Conservation (phyloP, 805 yeast species). For the Candida krabiensis region DNA sequence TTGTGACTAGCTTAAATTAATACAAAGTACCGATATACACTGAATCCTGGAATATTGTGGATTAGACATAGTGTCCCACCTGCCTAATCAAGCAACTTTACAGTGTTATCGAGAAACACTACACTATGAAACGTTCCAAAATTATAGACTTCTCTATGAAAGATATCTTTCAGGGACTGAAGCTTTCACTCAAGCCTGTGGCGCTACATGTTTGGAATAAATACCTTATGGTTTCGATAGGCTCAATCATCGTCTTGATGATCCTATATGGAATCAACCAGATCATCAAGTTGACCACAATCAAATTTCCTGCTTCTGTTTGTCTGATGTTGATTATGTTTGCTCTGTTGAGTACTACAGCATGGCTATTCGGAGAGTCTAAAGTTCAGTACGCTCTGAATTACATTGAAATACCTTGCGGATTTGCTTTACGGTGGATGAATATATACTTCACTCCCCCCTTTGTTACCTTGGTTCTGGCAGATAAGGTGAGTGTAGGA, state of each 20-base stretch:
- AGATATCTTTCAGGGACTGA: slow-evolving; percentile 2
- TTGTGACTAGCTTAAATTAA: no score
- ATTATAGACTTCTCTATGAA: neutral
- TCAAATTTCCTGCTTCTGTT: slow-evolving; percentile 70
- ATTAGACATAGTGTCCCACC: no score
- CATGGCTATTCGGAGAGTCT: slow-evolving; percentile 37
- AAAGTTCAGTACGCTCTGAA: slow-evolving; percentile 26
- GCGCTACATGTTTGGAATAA: slow-evolving; percentile 39
- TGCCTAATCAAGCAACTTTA: slow-evolving; percentile 5
- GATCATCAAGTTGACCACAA: slow-evolving; percentile 43
- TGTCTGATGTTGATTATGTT: slow-evolving; percentile 65
- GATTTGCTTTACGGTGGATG: slow-evolving; percentile 74
- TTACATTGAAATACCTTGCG: slow-evolving; percentile 58
- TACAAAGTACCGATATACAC: no score
- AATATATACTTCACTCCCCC: slow-evolving; percentile 78
- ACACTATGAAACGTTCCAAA: neutral
- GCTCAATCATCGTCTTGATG: slow-evolving; percentile 44
- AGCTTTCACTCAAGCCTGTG: slow-evolving; percentile 11
- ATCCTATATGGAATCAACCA: slow-evolving; percentile 55
- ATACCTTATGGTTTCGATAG: slow-evolving; percentile 49
- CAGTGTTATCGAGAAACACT: slow-evolving; percentile 2
- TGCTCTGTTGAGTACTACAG: slow-evolving; percentile 40
- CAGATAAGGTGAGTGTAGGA: slow-evolving; percentile 60
- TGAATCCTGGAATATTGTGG: no score
- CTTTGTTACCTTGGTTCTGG: slow-evolving; percentile 67